A percentile compares a stretch with the other conserved stretches of the same genome.
Conservation (phyloP, 2,329 filamentous ascomycete species). For the Fusarium sp. region DNA sequence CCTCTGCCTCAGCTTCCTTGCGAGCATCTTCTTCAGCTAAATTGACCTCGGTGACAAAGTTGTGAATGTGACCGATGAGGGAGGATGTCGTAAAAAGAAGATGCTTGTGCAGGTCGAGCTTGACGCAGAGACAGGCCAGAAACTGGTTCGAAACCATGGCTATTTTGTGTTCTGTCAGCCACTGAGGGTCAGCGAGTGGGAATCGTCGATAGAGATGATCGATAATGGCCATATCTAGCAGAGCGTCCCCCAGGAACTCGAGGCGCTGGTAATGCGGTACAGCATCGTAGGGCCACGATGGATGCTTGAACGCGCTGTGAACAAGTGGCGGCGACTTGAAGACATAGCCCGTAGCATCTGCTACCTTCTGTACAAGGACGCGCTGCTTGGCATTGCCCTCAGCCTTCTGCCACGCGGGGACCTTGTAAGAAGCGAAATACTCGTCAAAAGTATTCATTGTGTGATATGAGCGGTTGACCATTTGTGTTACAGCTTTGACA, state of each 20-base stretch:
- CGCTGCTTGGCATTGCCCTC: constrained; percentile 71
- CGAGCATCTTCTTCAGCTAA: constrained; percentile 55
- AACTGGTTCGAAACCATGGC: constrained; percentile 99
- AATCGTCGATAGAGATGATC: constrained; percentile 81
- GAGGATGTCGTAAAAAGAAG: constrained; percentile 64
- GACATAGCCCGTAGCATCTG: constrained; percentile 62
- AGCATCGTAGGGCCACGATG: constrained; percentile 81
- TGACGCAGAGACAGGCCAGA: constrained; percentile 80
- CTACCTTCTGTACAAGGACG: constrained; percentile 72
- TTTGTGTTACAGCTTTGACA: constrained; percentile 69
- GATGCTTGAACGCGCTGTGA: constrained; percentile 86
- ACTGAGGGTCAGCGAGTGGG: constrained; percentile 86
- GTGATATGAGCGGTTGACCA: constrained; percentile 77
- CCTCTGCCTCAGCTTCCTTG: constrained; percentile 46
- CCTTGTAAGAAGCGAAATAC: constrained; percentile 74
- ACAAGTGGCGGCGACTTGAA: constrained; percentile 82
- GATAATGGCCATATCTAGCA: constrained; percentile 87
- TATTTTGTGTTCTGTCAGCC: constrained; percentile 99
- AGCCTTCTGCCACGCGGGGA: constrained; percentile 75
- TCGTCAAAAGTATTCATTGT: constrained; percentile 73
- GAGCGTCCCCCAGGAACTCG: constrained; percentile 89
- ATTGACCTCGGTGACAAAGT: constrained; percentile 67
- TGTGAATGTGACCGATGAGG: constrained; percentile 55
- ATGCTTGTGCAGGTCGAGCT: constrained; percentile 79
- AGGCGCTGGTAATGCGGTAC: constrained; percentile 90